These are phyloP conservation scores for Alternaria triticina DNA, from an alignment of 2,329 filamentous ascomycete species.

Conservation along the genomic window DNA sequence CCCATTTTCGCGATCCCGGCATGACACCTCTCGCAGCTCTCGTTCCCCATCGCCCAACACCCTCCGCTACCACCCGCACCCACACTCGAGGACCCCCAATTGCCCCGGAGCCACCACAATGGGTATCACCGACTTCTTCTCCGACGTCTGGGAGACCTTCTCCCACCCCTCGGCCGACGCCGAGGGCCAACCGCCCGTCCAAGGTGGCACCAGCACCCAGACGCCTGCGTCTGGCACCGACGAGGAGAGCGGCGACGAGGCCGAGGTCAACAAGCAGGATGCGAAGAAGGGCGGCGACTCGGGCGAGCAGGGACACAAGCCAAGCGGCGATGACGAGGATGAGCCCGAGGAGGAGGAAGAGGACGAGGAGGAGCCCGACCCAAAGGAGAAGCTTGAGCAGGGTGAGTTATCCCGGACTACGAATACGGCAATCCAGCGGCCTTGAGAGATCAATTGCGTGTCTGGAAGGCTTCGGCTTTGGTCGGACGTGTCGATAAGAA, in stretches of 20 bases:
- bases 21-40: slow-evolving; percentile 25
- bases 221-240: slow-evolving; percentile 51
- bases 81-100: slow-evolving; percentile 38
- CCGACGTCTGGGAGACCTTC: slow-evolving; percentile 70
- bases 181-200: slow-evolving; percentile 49
- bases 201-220: slow-evolving; percentile 49
- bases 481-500: neutral
- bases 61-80: slow-evolving; percentile 17
- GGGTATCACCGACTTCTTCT: slow-evolving; percentile 70
- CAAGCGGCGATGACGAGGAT: slow-evolving; percentile 62
- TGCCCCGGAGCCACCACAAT: slow-evolving; percentile 52
- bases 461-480: too few species aligned
- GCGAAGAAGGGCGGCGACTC: slow-evolving; percentile 49
- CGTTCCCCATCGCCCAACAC: slow-evolving; percentile 22
- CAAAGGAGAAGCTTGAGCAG: slow-evolving; percentile 88
- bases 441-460: neutral
- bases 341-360: slow-evolving; percentile 83
- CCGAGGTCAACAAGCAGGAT: slow-evolving; percentile 53
- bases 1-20: slow-evolving; percentile 34
- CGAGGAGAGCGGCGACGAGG: slow-evolving; percentile 52
- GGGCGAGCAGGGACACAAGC: slow-evolving; percentile 57
- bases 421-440: neutral
- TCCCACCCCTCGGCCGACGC: slow-evolving; percentile 55
- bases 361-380: slow-evolving; percentile 81
- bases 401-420: slow-evolving; percentile 67